phyloP scores from a whole-genome alignment of 169 alveolate species.

The Eimeria maxima region DNA sequence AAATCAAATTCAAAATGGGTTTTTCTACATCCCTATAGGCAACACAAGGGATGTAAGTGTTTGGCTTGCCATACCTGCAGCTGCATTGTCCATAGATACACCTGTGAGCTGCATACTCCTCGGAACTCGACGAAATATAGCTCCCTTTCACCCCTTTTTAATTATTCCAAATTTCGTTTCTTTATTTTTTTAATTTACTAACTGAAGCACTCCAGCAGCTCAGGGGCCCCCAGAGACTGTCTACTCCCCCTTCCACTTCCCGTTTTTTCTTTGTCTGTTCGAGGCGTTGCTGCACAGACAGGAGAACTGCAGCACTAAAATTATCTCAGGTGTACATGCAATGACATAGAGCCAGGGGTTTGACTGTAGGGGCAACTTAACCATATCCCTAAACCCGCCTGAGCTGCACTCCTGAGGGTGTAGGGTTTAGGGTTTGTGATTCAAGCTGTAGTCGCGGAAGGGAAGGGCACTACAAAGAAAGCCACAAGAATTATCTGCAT shows the following conservation, averaged over 20 bases:
- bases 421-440: background rate
- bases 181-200: background rate
- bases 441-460: background rate
- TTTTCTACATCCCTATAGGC: background rate
- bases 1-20: background rate
- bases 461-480: background rate
- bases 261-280: background rate
- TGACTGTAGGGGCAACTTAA: background rate
- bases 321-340: background rate
- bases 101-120: background rate
- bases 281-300: background rate
- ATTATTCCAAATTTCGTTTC: background rate
- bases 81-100: background rate
- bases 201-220: background rate
- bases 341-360: background rate
- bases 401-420: background rate
- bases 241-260: background rate
- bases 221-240: slow-evolving; percentile 4
- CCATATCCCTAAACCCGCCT: background rate
- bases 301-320: background rate
- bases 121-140: background rate
- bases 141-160: background rate
- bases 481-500: background rate
- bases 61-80: background rate
- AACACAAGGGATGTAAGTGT: background rate